Evolutionary conservation across 2,329 filamentous ascomycete species (phyloP).

Genomic region (Botrytis fabae): DNA sequence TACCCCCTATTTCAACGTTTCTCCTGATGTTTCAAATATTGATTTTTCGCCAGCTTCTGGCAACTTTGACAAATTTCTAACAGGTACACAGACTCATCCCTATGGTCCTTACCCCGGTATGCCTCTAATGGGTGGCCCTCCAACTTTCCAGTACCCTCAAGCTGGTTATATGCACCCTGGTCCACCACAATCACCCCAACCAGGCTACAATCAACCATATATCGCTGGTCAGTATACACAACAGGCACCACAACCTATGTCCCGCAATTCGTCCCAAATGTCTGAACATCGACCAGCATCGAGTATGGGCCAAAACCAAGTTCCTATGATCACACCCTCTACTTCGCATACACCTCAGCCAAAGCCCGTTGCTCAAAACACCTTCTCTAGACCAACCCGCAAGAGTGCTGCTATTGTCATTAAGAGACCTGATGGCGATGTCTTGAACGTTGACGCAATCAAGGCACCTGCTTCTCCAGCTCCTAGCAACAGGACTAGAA

Average conservation of each 20-base stretch:
- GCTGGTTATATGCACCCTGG: conserved; percentile 51
- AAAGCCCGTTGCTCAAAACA: conserved; percentile 47
- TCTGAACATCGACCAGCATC: conserved; percentile 60
- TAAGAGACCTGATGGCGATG: conserved; percentile 79
- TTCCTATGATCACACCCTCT: conserved; percentile 39
- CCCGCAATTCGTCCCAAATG: conserved; percentile 77
- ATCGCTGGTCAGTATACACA: conserved; percentile 43
- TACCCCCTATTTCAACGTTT: conserved; percentile 34
- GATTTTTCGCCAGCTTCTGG: conserved; percentile 69
- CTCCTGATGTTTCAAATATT: conserved; percentile 39
- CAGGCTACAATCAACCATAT: conserved; percentile 49
- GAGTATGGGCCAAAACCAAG: conserved; percentile 41
- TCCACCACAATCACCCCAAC: conserved; percentile 48
- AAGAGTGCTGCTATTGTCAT: conserved; percentile 80
- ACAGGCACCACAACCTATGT: conserved; percentile 68
- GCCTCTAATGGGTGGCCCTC: conserved; percentile 44
- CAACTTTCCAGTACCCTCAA: conserved; percentile 46
- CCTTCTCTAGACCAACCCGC: conserved; percentile 38
- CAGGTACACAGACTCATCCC: conserved; percentile 57
- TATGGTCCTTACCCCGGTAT: conserved; percentile 52
- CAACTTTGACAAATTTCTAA: conserved; percentile 62
- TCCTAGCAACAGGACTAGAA: conserved; percentile 57
- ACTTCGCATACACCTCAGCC: conserved; percentile 54
- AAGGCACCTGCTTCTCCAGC: conserved; percentile 64
- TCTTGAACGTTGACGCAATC: conserved; percentile 65